A percentile compares a stretch with the other conserved stretches of the same genome.
phyloP scores from a whole-genome alignment of 176 grass and related monocot species.

The Elaeis guineensis region DNA sequence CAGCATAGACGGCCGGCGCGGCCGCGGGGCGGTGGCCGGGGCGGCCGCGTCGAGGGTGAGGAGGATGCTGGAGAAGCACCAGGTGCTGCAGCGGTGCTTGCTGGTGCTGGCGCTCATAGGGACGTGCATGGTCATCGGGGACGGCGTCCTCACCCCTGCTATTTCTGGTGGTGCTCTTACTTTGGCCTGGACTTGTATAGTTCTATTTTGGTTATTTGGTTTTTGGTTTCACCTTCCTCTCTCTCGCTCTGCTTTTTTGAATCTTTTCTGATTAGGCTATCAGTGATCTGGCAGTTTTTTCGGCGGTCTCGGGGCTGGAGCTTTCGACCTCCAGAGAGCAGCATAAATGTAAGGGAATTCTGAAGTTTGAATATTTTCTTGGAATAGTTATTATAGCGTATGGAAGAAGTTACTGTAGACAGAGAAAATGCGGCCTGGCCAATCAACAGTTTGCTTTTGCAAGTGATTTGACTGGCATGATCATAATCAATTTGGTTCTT shows the following conservation, averaged over 20 bases:
- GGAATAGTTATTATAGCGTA: no score
- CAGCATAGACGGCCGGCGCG: conserved; percentile 9
- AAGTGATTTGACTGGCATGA: no score
- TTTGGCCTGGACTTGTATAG: no score
- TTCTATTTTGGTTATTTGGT: no score
- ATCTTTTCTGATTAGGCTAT: no score
- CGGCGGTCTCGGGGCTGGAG: conserved; percentile 88
- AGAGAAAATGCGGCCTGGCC: no score
- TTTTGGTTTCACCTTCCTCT: no score
- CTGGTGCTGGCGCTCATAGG: conserved; percentile 76
- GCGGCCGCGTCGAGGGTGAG: conserved; percentile 29
- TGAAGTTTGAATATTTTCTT: not conserved
- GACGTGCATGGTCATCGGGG: conserved; percentile 95
- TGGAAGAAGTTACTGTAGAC: no score
- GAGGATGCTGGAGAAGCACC: conserved; percentile 57
- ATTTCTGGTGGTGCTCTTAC: conserved; percentile 45
- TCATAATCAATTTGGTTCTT: no score
- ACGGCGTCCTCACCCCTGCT: conserved; percentile 91
- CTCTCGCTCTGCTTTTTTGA: no score
- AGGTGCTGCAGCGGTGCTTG: conserved; percentile 60
- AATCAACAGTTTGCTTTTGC: no score
- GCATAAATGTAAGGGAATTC: conserved; percentile 82
- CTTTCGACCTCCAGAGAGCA: conserved; percentile 88
- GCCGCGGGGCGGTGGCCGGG: not conserved
- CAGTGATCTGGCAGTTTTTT: conserved; percentile 60